These are phyloP conservation scores for Scedosporium dehoogii DNA, from an alignment of 2,329 filamentous ascomycete species.

Conservation along the genomic window DNA sequence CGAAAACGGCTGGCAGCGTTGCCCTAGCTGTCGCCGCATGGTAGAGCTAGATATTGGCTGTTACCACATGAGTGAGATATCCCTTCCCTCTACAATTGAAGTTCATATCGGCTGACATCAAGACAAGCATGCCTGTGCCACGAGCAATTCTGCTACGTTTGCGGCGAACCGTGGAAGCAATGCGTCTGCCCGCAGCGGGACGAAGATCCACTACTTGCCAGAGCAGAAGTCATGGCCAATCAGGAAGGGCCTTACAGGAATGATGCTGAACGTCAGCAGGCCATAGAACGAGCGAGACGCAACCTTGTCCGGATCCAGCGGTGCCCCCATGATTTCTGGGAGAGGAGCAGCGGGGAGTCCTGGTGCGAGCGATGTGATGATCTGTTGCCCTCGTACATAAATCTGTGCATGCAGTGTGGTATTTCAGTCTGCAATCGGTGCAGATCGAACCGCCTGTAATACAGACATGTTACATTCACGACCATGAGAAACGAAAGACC, in stretches of 20 bases:
- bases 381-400: constrained; percentile 29
- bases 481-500: too few species aligned
- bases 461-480: too few species aligned
- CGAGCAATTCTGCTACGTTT: constrained; percentile 37
- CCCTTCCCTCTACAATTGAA: constrained; percentile 18
- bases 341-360: constrained; percentile 19
- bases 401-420: constrained; percentile 33
- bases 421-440: constrained; percentile 35
- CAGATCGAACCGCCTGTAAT: constrained; percentile 24
- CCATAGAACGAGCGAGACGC: neutral
- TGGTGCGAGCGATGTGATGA: constrained; percentile 31
- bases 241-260: constrained; percentile 9
- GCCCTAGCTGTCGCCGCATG: constrained; percentile 31
- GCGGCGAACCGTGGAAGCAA: constrained; percentile 30
- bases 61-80: constrained; percentile 44
- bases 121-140: constrained; percentile 32
- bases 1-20: constrained; percentile 40
- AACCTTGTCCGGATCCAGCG: constrained; percentile 23
- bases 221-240: constrained; percentile 22
- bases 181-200: constrained; percentile 28
- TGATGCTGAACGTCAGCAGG: neutral
- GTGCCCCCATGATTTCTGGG: constrained; percentile 28
- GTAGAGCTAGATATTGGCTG: constrained; percentile 43
- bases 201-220: constrained; percentile 20
- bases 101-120: constrained; percentile 28